Evolutionary conservation across 2,329 filamentous ascomycete genomes (phyloP).

Genomic region (Hypoxylon sp.): DNA sequence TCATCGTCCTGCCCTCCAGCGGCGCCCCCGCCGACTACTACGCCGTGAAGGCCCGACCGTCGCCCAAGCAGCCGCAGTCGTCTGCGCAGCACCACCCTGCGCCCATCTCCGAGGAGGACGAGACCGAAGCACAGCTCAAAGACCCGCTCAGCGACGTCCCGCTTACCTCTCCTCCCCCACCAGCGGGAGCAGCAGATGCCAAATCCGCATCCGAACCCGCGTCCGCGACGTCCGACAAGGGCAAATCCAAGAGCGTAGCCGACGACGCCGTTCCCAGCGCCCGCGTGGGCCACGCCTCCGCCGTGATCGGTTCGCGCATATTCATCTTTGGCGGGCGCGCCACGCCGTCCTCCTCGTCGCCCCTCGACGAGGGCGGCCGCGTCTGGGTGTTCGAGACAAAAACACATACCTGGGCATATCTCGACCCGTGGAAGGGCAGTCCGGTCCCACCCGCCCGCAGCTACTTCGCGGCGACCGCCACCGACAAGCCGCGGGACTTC

Average conservation of each 20-base stretch:
- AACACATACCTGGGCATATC: constrained; percentile 71
- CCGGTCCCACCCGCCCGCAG: constrained; percentile 73
- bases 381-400: constrained; percentile 81
- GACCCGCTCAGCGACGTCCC: constrained; percentile 57
- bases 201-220: constrained; percentile 23
- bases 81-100: constrained; percentile 29
- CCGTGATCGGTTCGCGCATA: constrained; percentile 75
- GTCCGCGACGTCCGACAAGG: constrained; percentile 41
- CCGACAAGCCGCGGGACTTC: constrained; percentile 67
- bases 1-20: constrained; percentile 70
- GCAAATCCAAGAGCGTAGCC: constrained; percentile 51
- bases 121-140: constrained; percentile 49
- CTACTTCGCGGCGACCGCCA: constrained; percentile 74
- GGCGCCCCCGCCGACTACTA: constrained; percentile 70
- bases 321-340: constrained; percentile 83
- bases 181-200: not conserved
- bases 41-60: constrained; percentile 62
- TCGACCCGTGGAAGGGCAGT: constrained; percentile 66
- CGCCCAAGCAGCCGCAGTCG: constrained; percentile 49
- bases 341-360: constrained; percentile 66
- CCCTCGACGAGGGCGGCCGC: constrained; percentile 78
- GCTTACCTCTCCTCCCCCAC: constrained; percentile 51
- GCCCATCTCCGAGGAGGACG: constrained; percentile 47
- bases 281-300: constrained; percentile 79
- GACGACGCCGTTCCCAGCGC: constrained; percentile 67